These are phyloP conservation scores for Pythium sukuiense DNA, from an alignment of 352 stramenopile species.

Conservation along the genomic window DNA sequence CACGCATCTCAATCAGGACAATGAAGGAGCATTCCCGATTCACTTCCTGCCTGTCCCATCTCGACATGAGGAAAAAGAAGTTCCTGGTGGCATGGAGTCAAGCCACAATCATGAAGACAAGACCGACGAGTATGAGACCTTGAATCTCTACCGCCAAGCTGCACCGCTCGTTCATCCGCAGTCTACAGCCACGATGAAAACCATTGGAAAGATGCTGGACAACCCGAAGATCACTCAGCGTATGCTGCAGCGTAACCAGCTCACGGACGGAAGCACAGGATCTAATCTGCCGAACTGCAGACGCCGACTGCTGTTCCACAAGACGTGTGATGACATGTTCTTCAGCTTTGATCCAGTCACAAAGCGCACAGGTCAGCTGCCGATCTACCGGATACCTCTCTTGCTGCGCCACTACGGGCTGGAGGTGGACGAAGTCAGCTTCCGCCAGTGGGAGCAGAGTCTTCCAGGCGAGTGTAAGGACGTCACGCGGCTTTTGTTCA, in stretches of 20 bases:
- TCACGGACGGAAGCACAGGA: neutral
- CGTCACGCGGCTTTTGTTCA: conserved; percentile 41
- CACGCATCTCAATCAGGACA: neutral
- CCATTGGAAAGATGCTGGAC: conserved; percentile 49
- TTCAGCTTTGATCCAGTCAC: conserved; percentile 43
- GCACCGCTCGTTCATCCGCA: conserved; percentile 56
- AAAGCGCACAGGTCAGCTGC: conserved; percentile 33
- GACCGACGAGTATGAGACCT: conserved; percentile 13
- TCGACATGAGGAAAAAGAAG: neutral
- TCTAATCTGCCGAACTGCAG: neutral
- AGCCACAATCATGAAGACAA: neutral
- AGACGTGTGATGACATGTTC: conserved; percentile 51
- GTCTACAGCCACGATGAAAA: conserved; percentile 62
- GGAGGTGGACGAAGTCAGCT: conserved; percentile 38
- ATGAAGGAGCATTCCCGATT: conserved; percentile 14
- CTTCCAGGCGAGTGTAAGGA: conserved; percentile 31
- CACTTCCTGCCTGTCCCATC: conserved; percentile 12
- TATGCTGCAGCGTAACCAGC: conserved; percentile 50
- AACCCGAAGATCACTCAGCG: conserved; percentile 46
- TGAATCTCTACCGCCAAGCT: conserved; percentile 54
- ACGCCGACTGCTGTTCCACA: conserved; percentile 38
- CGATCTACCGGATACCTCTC: conserved; percentile 36
- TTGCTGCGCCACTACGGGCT: conserved; percentile 46
- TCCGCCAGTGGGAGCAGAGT: conserved; percentile 62
- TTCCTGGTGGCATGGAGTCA: neutral